Evolutionary conservation across 2,329 filamentous ascomycete species (phyloP).

Genomic region (Calonectria hongkongensis): DNA sequence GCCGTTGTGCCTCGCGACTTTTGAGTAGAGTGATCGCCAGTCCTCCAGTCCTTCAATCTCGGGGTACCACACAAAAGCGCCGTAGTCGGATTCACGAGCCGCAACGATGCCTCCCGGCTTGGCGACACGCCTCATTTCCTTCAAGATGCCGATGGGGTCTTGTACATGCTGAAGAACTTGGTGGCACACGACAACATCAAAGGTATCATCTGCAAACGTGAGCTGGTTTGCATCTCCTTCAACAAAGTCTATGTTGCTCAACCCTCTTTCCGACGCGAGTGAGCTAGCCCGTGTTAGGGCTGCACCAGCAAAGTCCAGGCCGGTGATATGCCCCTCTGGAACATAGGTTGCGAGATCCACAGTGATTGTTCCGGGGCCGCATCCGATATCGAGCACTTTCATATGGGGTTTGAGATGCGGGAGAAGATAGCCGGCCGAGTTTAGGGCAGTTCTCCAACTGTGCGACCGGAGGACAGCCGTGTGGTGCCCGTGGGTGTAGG

Average conservation of each 20-base stretch:
- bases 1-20: slow-evolving; percentile 4
- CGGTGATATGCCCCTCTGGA: slow-evolving; percentile 9
- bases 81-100: slow-evolving; percentile 28
- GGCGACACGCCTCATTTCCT: slow-evolving; percentile 27
- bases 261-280: neutral
- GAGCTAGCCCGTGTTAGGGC: neutral
- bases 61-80: slow-evolving; percentile 16
- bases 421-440: slow-evolving; percentile 14
- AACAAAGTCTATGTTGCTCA: slow-evolving; percentile 22
- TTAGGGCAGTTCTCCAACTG: slow-evolving; percentile 23
- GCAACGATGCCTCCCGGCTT: slow-evolving; percentile 23
- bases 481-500: slow-evolving; percentile 26
- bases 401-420: slow-evolving; percentile 21
- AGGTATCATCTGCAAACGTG: neutral
- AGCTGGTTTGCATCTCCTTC: slow-evolving; percentile 18
- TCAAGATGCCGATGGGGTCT: slow-evolving; percentile 11
- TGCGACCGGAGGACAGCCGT: slow-evolving; percentile 21
- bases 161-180: slow-evolving; percentile 24
- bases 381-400: slow-evolving; percentile 27
- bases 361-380: slow-evolving; percentile 28
- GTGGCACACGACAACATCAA: slow-evolving; percentile 22
- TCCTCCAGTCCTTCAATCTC: slow-evolving; percentile 18
- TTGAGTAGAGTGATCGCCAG: slow-evolving; percentile 9
- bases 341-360: slow-evolving; percentile 20
- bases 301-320: slow-evolving; percentile 2